A percentile compares a stretch with the other conserved stretches of the same genome.
Evolutionary conservation across 257 asterid species (phyloP).

Genomic region (Ocimum tenuiflorum): DNA sequence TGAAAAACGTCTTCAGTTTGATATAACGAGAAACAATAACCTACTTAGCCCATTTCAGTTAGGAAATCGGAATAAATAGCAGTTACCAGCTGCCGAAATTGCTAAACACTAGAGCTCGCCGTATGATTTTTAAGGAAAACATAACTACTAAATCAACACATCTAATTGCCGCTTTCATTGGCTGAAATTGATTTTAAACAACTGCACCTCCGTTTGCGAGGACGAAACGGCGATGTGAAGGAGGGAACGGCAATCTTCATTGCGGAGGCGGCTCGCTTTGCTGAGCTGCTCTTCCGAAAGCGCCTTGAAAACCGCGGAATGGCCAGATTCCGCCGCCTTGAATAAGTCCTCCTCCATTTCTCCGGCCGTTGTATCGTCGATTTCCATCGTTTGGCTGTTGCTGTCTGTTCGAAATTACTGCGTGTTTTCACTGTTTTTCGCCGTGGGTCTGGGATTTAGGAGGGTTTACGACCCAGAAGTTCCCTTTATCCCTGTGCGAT

Average conservation of each 20-base stretch:
- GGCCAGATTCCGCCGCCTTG: constrained; percentile 71
- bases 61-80: neutral
- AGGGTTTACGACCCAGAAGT: neutral
- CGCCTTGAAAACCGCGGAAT: constrained; percentile 47
- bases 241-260: constrained; percentile 86
- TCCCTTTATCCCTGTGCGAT: constrained; percentile 4
- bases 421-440: constrained; percentile 5
- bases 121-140: neutral
- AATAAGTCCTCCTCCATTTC: constrained; percentile 47
- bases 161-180: neutral
- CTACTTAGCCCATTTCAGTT: neutral
- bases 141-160: neutral
- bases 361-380: constrained; percentile 24
- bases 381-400: constrained; percentile 44
- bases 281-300: constrained; percentile 50
- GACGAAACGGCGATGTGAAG: constrained; percentile 91
- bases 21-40: neutral
- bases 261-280: constrained; percentile 55
- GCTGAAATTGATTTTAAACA: neutral
- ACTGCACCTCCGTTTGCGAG: constrained; percentile 46
- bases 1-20: neutral
- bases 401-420: neutral
- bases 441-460: neutral
- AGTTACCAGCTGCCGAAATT: neutral
- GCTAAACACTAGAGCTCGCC: neutral